Evolutionary conservation across 2,329 filamentous ascomycete species (phyloP), one percentile per base, ranked within the genome.

Genomic region (Bipolaris bicolor): DNA sequence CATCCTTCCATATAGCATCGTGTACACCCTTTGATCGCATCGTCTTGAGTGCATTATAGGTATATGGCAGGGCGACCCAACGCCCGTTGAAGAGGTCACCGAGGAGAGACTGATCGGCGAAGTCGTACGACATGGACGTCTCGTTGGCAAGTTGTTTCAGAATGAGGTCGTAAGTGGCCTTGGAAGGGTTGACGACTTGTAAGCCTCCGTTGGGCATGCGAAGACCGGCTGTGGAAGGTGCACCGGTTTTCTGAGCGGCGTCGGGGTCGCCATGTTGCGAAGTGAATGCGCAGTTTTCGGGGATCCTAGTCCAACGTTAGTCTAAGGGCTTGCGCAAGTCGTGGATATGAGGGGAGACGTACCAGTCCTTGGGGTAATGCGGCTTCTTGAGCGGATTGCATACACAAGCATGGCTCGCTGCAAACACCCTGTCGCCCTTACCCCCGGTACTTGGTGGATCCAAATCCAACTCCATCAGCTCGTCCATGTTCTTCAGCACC

Each of bases 401-500:
- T 16, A 92, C 87, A 77, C 92, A 96, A 5, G 92, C 92, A 77
- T 94, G 91, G 62, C 87, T 87, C 4, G 91, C 91, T 1, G 91
- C 92, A 76, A 96, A 94, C 33, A 96, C 90, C 43, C 84, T 82
- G 43, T 82, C 73, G 20, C 89, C 86, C 16, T 78, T 79, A 10
- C 83, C 86, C 1, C 67, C 79, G 57, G 81, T 57, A 40, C 78
- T 79, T 0, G 84, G 80, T 18, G 79, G 71, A 75, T 94, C 90
- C 44, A 96, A 84, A 60, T 85, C 80, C 48, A 96, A 67, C n/a
- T 91, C 86, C 91, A 96, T 96, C 65, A 96, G 80, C 79, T 96
- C 92, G 74, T 96, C 92, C 90, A 97, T 96, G 77, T 96, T 96
- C 68, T 83, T 83, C 63, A 88, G 77, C 7, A 91, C 87, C 49